Conservation (phyloP, 129 eudicot genomes). For the Centaurea solstitialis region DNA sequence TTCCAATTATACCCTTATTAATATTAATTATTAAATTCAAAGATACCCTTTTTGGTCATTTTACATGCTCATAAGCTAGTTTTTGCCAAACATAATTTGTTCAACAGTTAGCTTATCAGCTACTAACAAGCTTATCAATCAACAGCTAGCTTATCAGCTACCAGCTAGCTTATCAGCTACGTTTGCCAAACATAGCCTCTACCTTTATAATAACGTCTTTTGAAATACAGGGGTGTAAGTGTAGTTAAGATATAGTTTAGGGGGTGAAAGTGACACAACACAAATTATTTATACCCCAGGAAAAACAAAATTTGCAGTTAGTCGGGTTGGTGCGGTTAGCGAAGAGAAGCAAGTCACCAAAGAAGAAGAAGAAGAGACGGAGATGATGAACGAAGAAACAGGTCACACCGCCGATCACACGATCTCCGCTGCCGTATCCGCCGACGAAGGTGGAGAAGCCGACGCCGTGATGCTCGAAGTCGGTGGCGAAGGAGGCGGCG, state of each 20-base stretch:
- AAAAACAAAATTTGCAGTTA: constrained; percentile 35
- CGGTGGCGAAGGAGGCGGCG: constrained; percentile 14
- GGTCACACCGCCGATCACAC: constrained; percentile 21
- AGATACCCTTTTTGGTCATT: too few species aligned
- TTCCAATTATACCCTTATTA: too few species aligned
- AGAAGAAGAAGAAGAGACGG: constrained; percentile 13
- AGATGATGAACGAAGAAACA: constrained; percentile 20
- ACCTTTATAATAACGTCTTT: background rate
- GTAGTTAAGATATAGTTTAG: constrained; percentile 9
- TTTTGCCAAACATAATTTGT: too few species aligned
- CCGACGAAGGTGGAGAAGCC: constrained; percentile 13
- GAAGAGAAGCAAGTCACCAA: constrained; percentile 25
- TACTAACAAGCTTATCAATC: too few species aligned
- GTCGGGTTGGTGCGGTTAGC: constrained; percentile 43
- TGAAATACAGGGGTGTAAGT: background rate
- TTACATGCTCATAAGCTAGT: too few species aligned
- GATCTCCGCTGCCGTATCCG: constrained; percentile 3
- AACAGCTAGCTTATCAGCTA: too few species aligned
- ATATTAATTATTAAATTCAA: too few species aligned
- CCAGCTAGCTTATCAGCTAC: too few species aligned
- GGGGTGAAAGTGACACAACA: constrained; percentile 7
- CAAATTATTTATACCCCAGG: background rate
- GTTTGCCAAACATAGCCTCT: too few species aligned
- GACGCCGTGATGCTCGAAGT: constrained; percentile 20
- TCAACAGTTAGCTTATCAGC: too few species aligned